Evolutionary conservation across 345 rosid genomes (phyloP).

Genomic region (Kandelia obovata): DNA sequence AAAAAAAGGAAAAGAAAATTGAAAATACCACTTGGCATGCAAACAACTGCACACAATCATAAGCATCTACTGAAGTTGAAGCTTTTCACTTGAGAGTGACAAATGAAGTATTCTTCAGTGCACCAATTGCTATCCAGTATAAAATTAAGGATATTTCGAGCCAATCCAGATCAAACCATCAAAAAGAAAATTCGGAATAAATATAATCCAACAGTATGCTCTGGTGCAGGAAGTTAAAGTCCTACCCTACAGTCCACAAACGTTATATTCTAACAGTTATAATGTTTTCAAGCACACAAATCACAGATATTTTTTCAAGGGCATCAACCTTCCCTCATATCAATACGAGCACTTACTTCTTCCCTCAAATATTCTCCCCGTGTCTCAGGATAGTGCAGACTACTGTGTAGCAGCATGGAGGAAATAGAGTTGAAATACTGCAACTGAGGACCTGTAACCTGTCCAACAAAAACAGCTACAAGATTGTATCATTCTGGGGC

Average conservation of each 20-base stretch:
- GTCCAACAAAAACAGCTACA: slow-evolving; percentile 13
- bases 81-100: neutral
- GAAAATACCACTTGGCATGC: neutral
- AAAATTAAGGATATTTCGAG: neutral
- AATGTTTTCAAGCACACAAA: slow-evolving; percentile 33
- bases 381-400: slow-evolving; percentile 19
- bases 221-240: neutral
- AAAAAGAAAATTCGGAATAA: neutral
- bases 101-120: too few relatives aligned
- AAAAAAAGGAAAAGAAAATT: neutral
- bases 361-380: slow-evolving; percentile 35
- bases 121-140: too few relatives aligned
- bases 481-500: slow-evolving; percentile 40
- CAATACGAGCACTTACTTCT: slow-evolving; percentile 49
- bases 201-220: neutral
- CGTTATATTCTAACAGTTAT: neutral
- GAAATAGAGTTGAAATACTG: neutral
- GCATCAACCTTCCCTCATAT: slow-evolving; percentile 29
- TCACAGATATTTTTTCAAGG: slow-evolving; percentile 23
- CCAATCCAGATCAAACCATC: neutral
- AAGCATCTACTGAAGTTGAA: neutral
- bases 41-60: neutral
- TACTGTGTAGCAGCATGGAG: neutral
- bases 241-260: neutral
- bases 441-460: slow-evolving; percentile 7